A percentile compares a stretch with the other conserved stretches of the same genome.
phyloP scores from a whole-genome alignment of 192 early-diverging fungal species.

The Gamsiella multidivaricata region DNA sequence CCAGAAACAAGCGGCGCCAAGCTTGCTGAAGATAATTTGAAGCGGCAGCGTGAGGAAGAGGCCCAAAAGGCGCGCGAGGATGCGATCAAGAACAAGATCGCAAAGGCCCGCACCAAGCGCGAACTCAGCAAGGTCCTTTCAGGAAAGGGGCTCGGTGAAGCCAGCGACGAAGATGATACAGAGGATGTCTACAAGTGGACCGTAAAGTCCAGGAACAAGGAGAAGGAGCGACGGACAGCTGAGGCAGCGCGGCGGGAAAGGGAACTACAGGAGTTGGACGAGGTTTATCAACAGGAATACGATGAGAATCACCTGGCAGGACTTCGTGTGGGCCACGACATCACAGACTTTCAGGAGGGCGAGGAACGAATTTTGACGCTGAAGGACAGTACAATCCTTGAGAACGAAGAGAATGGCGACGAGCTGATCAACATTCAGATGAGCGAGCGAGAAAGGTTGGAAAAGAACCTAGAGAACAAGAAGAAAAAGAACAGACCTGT shows the following conservation, averaged over 20 bases:
- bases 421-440: conserved; percentile 78
- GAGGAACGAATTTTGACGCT: conserved; percentile 87
- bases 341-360: conserved; percentile 73
- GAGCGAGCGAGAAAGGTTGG: conserved; percentile 71
- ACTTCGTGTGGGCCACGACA: conserved; percentile 76
- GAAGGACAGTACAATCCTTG: conserved; percentile 82
- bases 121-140: conserved; percentile 63
- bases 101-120: conserved; percentile 65
- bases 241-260: conserved; percentile 55
- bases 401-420: conserved; percentile 75
- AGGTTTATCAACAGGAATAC: conserved; percentile 39
- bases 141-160: conserved; percentile 74
- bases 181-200: conserved; percentile 77
- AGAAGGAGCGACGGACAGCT: conserved; percentile 50
- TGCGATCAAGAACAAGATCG: conserved; percentile 63
- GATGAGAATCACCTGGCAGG: conserved; percentile 68
- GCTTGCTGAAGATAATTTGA: conserved; percentile 70
- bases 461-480: conserved; percentile 81
- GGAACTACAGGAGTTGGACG: conserved; percentile 56
- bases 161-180: conserved; percentile 68
- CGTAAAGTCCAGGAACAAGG: conserved; percentile 63
- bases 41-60: conserved; percentile 61
- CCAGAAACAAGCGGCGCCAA: conserved; percentile 44
- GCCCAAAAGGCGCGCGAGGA: conserved; percentile 61
- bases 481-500: conserved; percentile 68